These are phyloP conservation scores for Colletotrichum scovillei DNA, from an alignment of 2,329 filamentous ascomycete genomes.

Conservation along the genomic window DNA sequence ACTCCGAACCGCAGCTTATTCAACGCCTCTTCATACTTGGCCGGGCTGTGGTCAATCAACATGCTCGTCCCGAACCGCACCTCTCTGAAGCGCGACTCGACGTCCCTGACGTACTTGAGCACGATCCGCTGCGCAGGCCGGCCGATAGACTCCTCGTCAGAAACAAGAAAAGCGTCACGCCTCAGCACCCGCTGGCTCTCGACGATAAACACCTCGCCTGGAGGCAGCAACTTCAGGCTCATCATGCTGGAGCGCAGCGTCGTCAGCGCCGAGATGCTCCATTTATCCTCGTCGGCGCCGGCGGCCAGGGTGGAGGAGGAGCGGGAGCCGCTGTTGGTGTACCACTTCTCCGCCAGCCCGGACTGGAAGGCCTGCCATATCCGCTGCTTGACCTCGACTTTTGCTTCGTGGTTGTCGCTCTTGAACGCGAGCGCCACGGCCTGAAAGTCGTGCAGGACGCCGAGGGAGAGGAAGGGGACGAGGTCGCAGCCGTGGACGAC, in stretches of 20 bases:
- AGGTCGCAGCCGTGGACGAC: conserved; percentile 79
- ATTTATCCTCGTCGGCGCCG: conserved; percentile 69
- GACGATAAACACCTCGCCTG: conserved; percentile 80
- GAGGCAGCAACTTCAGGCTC: conserved; percentile 76
- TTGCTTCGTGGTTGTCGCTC: conserved; percentile 74
- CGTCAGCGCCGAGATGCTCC: conserved; percentile 76
- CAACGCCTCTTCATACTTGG: conserved; percentile 77
- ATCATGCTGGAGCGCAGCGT: conserved; percentile 75
- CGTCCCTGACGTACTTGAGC: conserved; percentile 77
- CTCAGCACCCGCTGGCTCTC: conserved; percentile 76
- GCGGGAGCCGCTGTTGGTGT: conserved; percentile 49
- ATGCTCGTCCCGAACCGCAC: conserved; percentile 78
- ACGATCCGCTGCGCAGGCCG: conserved; percentile 76
- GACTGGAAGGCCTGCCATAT: conserved; percentile 74
- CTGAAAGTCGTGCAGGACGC: conserved; percentile 80
- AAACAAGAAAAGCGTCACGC: conserved; percentile 70
- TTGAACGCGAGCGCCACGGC: conserved; percentile 79
- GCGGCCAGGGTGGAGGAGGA: conserved; percentile 41
- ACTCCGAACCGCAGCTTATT: conserved; percentile 67
- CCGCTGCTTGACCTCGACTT: conserved; percentile 73
- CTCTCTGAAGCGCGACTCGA: conserved; percentile 77
- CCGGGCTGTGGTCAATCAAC: conserved; percentile 81
- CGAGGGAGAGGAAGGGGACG: conserved; percentile 79
- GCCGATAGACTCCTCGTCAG: conserved; percentile 63
- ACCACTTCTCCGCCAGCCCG: conserved; percentile 72